These are phyloP conservation scores for Xylona heveae DNA, from an alignment of 495 filamentous ascomycete species.

Conservation along the genomic window DNA sequence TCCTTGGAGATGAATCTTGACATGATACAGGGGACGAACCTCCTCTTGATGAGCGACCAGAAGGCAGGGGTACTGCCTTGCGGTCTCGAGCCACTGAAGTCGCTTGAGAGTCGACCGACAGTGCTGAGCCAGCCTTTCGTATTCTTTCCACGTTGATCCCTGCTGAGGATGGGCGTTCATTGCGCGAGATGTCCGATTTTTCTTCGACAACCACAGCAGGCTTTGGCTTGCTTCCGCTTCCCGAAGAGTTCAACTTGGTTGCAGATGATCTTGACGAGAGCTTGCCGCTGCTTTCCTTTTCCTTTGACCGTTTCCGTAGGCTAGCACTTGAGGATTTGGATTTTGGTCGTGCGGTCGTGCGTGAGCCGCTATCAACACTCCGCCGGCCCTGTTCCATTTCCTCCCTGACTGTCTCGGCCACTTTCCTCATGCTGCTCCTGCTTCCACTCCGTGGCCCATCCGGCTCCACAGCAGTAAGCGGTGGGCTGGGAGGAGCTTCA, in stretches of 20 bases:
- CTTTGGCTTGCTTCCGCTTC: background rate
- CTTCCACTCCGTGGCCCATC: slow-evolving; percentile 26
- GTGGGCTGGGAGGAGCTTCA: slow-evolving; percentile 35
- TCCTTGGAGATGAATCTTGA: slow-evolving; percentile 2
- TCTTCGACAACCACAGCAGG: background rate
- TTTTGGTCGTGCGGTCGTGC: background rate
- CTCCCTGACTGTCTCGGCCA: slow-evolving; percentile 19
- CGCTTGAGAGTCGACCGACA: slow-evolving; percentile 2
- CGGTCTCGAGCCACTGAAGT: slow-evolving; percentile 3
- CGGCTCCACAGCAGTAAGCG: slow-evolving; percentile 32
- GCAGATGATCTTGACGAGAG: background rate
- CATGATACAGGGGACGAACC: background rate
- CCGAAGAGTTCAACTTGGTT: background rate
- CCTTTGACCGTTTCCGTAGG: slow-evolving; percentile 1
- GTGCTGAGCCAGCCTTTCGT: no score
- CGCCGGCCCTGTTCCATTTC: slow-evolving; percentile 18
- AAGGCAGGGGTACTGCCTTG: background rate
- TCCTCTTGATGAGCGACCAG: background rate
- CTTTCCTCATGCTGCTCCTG: slow-evolving; percentile 18
- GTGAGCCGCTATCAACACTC: slow-evolving; percentile 15
- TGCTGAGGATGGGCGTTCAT: background rate
- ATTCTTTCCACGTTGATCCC: no score
- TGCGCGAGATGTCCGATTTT: background rate
- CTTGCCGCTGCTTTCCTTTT: background rate
- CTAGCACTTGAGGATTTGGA: slow-evolving; percentile 4